Percentiles rank a stretch among this genome's conserved stretches.
Evolutionary conservation across 1,284 basidiomycete species (phyloP).

Genomic region (Melampsora americana): DNA sequence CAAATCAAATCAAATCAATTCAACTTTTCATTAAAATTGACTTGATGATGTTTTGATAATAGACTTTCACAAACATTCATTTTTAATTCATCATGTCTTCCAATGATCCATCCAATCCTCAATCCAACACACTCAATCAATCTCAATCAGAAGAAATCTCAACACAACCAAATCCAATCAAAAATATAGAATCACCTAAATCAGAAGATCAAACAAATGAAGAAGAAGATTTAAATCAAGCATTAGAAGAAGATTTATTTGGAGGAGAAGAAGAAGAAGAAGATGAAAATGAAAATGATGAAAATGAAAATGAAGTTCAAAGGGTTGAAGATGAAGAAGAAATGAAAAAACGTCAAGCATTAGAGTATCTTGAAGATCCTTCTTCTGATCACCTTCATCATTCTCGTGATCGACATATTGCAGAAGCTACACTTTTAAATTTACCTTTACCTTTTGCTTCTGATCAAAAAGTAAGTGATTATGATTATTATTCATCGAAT

Average conservation of each 20-base stretch:
- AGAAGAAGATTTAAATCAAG: neutral
- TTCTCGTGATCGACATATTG: slow-evolving; percentile 1
- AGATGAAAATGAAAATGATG: neutral
- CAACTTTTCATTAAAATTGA: too few species aligned
- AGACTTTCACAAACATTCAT: too few species aligned
- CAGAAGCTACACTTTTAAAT: slow-evolving; percentile 21
- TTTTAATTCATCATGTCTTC: neutral
- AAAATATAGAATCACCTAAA: neutral
- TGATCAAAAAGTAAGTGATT: slow-evolving; percentile 28
- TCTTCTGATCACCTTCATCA: slow-evolving; percentile 15
- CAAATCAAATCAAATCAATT: too few species aligned
- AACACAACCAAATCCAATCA: too few species aligned
- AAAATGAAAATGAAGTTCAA: neutral
- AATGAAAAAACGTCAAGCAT: neutral
- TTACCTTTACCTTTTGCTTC: slow-evolving; percentile 26
- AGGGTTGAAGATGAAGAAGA: neutral
- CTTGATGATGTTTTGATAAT: too few species aligned
- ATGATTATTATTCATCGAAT: too few species aligned
- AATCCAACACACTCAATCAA: too few species aligned
- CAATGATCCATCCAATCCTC: neutral
- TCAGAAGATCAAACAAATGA: neutral
- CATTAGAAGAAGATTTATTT: slow-evolving; percentile 28
- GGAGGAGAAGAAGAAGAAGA: slow-evolving; percentile 32
- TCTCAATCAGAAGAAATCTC: too few species aligned
- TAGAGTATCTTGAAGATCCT: slow-evolving; percentile 28